A percentile compares a stretch with the other conserved stretches of the same genome.
Conservation (phyloP, 2,329 filamentous ascomycete genomes). For the Aureobasidium subglaciale region DNA sequence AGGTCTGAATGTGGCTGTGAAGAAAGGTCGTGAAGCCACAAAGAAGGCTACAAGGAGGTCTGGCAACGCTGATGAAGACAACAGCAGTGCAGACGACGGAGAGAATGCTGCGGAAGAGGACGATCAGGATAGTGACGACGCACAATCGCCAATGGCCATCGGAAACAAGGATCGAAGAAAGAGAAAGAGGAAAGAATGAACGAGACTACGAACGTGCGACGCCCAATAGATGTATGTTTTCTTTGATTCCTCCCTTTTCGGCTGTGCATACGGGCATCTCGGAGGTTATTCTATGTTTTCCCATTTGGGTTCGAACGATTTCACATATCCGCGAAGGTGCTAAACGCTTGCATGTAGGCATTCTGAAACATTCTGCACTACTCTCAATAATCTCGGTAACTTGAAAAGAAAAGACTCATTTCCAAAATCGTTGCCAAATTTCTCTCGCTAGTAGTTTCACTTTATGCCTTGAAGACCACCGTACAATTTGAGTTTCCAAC, state of each 20-base stretch:
- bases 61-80: slow-evolving; percentile 34
- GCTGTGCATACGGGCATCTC: slow-evolving; percentile 13
- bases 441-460: too few relatives aligned
- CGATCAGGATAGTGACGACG: slow-evolving; percentile 53
- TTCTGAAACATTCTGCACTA: too few relatives aligned
- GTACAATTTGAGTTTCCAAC: slow-evolving; percentile 36
- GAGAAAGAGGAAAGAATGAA: slow-evolving; percentile 15
- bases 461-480: slow-evolving; percentile 34
- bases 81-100: slow-evolving; percentile 26
- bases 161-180: slow-evolving; percentile 2
- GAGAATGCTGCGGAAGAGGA: slow-evolving; percentile 62
- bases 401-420: too few relatives aligned
- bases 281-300: neutral
- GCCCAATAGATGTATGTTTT: slow-evolving; percentile 13
- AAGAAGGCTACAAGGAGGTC: slow-evolving; percentile 29
- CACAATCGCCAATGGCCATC: neutral
- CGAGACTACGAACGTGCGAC: slow-evolving; percentile 1
- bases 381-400: too few relatives aligned
- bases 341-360: neutral
- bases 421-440: too few relatives aligned
- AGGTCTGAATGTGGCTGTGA: slow-evolving; percentile 76
- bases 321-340: neutral
- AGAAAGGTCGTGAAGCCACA: slow-evolving; percentile 67
- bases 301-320: neutral
- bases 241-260: neutral